phyloP scores from a whole-genome alignment of 2,329 filamentous ascomycete species.

The Botryotinia calthae region DNA sequence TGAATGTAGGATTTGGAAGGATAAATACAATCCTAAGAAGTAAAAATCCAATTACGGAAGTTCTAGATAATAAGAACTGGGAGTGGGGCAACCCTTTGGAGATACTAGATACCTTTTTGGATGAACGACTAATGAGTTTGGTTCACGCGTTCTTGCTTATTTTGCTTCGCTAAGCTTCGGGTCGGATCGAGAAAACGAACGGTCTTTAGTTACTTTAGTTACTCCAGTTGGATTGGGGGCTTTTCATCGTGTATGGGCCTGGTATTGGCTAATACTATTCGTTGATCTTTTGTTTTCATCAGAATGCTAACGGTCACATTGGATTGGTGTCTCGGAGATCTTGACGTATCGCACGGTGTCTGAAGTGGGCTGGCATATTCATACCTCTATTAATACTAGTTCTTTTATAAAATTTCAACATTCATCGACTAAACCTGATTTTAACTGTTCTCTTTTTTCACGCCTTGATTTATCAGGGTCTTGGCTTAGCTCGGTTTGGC shows the following conservation, averaged over 20 bases:
- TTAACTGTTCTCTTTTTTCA: background rate
- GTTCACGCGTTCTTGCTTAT: constrained; percentile 3
- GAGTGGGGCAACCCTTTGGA: background rate
- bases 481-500: background rate
- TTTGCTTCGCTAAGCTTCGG: constrained; percentile 9
- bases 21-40: constrained; percentile 68
- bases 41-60: constrained; percentile 21
- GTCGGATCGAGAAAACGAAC: constrained; percentile 11
- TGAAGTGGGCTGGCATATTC: constrained; percentile 1
- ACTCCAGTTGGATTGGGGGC: background rate
- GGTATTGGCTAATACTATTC: background rate
- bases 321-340: constrained; percentile 9
- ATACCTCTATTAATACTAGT: constrained; percentile 8
- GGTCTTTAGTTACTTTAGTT: background rate
- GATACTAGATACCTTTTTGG: background rate
- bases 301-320: constrained; percentile 9
- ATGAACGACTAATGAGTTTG: constrained; percentile 15
- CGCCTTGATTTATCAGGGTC: background rate
- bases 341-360: background rate
- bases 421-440: background rate
- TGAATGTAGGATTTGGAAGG: constrained; percentile 81
- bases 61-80: constrained; percentile 7
- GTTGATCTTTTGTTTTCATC: background rate
- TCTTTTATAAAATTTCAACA: background rate
- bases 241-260: background rate